Percentiles rank a stretch among this genome's conserved stretches.
Evolutionary conservation across 768 basidiomycete genomes (phyloP).

Genomic region (Clavulina sp.): DNA sequence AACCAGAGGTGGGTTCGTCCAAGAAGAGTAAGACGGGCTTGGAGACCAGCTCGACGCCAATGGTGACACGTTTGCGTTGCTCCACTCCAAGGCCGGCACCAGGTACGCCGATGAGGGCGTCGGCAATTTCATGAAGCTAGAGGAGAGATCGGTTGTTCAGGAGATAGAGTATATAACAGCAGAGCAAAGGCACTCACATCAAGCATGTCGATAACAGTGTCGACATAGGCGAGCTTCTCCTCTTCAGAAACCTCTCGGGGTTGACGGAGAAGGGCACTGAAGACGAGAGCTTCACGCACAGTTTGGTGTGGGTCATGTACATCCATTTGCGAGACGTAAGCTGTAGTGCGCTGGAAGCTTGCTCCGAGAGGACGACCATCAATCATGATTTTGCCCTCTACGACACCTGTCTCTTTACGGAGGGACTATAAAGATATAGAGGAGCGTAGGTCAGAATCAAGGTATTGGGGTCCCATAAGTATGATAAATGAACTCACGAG

Average conservation of each 20-base stretch:
- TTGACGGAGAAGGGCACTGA: slow-evolving; percentile 25
- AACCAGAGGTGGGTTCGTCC: neutral
- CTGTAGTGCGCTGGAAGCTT: slow-evolving; percentile 15
- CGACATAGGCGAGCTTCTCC: slow-evolving; percentile 25
- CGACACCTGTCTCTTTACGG: slow-evolving; percentile 26
- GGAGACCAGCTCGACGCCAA: neutral
- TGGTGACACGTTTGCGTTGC: slow-evolving; percentile 23
- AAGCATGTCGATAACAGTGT: slow-evolving; percentile 22
- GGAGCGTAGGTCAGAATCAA: too few species aligned
- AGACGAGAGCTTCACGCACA: slow-evolving; percentile 17
- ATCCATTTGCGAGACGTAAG: slow-evolving; percentile 21
- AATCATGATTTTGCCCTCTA: slow-evolving; percentile 27
- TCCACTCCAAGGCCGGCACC: slow-evolving; percentile 26
- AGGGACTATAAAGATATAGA: too few species aligned
- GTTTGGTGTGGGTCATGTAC: neutral
- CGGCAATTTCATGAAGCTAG: slow-evolving; percentile 5
- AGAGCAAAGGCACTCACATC: neutral
- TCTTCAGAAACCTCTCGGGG: slow-evolving; percentile 18
- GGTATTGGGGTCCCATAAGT: too few species aligned
- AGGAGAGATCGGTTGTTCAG: neutral
- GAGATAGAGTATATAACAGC: neutral
- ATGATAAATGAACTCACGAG: too few species aligned
- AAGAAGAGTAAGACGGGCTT: neutral
- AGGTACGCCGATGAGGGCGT: slow-evolving; percentile 28
- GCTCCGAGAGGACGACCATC: slow-evolving; percentile 9